These are phyloP conservation scores for Aechmea fasciata DNA, from an alignment of 176 grass and related monocot species.

Conservation along the genomic window DNA sequence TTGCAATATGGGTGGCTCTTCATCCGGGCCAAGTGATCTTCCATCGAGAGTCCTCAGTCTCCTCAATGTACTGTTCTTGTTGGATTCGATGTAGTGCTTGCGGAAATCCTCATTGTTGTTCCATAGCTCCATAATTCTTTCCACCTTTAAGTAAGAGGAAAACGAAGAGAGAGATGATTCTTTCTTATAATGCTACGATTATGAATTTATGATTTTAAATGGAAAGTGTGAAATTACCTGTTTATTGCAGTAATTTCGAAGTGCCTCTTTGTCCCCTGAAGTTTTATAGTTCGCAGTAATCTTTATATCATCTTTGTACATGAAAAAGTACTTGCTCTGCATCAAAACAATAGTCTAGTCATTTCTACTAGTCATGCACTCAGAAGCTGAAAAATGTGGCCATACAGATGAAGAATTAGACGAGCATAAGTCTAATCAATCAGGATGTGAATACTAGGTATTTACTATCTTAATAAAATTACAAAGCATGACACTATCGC, in stretches of 20 bases:
- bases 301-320: constrained; percentile 45
- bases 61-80: constrained; percentile 62
- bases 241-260: constrained; percentile 45
- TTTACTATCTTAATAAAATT: too few species aligned
- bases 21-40: constrained; percentile 68
- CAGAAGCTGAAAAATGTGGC: neutral
- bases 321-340: constrained; percentile 72
- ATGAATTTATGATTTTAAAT: neutral
- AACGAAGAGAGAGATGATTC: neutral
- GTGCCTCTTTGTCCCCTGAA: constrained; percentile 28
- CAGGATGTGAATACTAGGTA: too few species aligned
- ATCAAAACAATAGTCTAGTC: constrained; percentile 21
- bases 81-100: constrained; percentile 62
- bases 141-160: constrained; percentile 42
- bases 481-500: too few species aligned
- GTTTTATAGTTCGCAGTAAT: constrained; percentile 2
- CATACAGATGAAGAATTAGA: too few species aligned
- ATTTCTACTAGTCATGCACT: neutral
- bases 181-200: neutral
- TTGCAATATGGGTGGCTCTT: constrained; percentile 53
- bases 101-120: constrained; percentile 67
- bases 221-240: constrained; percentile 43
- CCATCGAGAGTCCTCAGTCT: constrained; percentile 74
- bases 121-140: constrained; percentile 55
- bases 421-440: too few species aligned